Percentiles rank a stretch among this genome's conserved stretches.
phyloP scores from a whole-genome alignment of 2,329 filamentous ascomycete genomes.

The Lojkania enalia region DNA sequence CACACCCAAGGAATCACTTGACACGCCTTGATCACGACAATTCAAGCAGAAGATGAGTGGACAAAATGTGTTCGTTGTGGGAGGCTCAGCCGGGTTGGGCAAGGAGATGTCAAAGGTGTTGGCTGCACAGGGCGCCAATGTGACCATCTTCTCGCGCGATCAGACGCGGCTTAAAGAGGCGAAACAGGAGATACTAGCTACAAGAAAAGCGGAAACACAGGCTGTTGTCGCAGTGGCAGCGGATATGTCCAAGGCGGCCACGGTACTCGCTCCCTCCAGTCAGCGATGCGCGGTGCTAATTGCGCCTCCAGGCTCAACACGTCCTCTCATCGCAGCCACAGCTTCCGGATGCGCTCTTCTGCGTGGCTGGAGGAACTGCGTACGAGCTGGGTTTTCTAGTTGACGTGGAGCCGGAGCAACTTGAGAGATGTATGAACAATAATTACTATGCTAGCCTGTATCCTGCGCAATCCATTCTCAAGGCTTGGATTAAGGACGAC shows the following conservation, averaged over 20 bases:
- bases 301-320: background rate
- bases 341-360: conserved; percentile 1
- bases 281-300: background rate
- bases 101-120: conserved; percentile 27
- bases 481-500: conserved; percentile 5
- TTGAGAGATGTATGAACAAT: conserved; percentile 7
- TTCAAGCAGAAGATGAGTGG: too few relatives aligned
- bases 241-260: conserved; percentile 9
- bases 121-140: conserved; percentile 13
- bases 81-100: conserved; percentile 28
- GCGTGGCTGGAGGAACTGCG: background rate
- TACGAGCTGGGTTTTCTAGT: conserved; percentile 1
- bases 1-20: too few relatives aligned
- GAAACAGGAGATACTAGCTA: conserved; percentile 9
- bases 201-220: conserved; percentile 4
- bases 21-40: too few relatives aligned
- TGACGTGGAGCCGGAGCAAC: background rate
- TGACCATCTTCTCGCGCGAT: conserved; percentile 17
- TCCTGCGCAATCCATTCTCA: background rate
- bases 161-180: conserved; percentile 11
- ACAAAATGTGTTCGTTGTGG: conserved; percentile 27
- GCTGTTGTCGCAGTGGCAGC: conserved; percentile 6
- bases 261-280: conserved; percentile 1
- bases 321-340: background rate
- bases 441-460: conserved; percentile 6